Evolutionary conservation across 1,284 basidiomycete genomes (phyloP).

Genomic region (Cryptococcus maquisensis): DNA sequence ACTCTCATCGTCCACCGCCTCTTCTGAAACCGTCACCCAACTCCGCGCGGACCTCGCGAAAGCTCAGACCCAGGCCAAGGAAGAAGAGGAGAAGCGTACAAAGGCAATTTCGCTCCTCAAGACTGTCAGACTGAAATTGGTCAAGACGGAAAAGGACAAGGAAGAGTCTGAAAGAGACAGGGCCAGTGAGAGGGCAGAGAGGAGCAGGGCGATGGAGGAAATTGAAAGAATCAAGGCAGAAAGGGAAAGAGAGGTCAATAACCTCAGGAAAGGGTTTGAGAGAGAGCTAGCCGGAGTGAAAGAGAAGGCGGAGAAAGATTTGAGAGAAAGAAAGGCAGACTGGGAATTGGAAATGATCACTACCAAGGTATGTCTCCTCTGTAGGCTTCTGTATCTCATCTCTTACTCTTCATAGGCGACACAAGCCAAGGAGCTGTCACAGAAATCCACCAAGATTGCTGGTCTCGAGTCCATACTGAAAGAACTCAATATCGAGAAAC

Average conservation of each 20-base stretch:
- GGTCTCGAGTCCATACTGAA: slow-evolving; percentile 66
- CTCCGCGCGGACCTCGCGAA: slow-evolving; percentile 62
- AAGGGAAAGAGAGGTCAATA: slow-evolving; percentile 65
- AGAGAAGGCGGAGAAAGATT: slow-evolving; percentile 70
- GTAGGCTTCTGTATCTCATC: not conserved
- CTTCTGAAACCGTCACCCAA: slow-evolving; percentile 56
- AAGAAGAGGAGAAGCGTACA: slow-evolving; percentile 92
- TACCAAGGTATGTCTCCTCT: slow-evolving; percentile 59
- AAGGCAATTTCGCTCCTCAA: slow-evolving; percentile 87
- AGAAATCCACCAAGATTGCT: slow-evolving; percentile 61
- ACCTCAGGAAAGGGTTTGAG: slow-evolving; percentile 68
- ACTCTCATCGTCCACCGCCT: slow-evolving; percentile 47
- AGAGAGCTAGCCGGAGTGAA: slow-evolving; percentile 62
- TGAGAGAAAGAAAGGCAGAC: slow-evolving; percentile 61
- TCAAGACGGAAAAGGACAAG: slow-evolving; percentile 86
- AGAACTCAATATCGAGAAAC: slow-evolving; percentile 66
- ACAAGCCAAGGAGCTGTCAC: slow-evolving; percentile 63
- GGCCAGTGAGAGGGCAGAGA: slow-evolving; percentile 64
- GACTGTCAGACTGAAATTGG: slow-evolving; percentile 84
- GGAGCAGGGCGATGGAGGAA: slow-evolving; percentile 48
- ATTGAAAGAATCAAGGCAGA: slow-evolving; percentile 54
- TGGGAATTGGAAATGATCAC: slow-evolving; percentile 71
- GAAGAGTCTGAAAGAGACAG: slow-evolving; percentile 62
- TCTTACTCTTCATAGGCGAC: slow-evolving; percentile 54
- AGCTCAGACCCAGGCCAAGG: slow-evolving; percentile 63